Conservation (phyloP, 352 stramenopile species). For the Phytophthora syringae region DNA sequence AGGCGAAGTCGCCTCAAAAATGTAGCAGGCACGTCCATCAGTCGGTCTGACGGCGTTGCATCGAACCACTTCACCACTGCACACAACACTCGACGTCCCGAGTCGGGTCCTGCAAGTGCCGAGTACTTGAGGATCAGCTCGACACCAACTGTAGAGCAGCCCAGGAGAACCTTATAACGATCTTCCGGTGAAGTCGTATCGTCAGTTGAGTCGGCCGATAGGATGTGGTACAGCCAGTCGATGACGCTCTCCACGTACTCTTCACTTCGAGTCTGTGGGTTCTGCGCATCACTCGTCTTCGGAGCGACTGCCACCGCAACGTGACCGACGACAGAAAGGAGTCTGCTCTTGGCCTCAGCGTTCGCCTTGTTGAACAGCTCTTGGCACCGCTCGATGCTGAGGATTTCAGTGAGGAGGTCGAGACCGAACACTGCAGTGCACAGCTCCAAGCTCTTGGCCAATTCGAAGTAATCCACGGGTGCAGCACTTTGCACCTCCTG, state of each 20-base stretch:
- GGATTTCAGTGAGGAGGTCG: slow-evolving; percentile 15
- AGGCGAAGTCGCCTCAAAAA: slow-evolving; percentile 41
- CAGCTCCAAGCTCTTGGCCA: slow-evolving; percentile 39
- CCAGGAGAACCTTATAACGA: slow-evolving; percentile 17
- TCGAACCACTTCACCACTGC: slow-evolving; percentile 37
- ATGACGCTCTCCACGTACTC: slow-evolving; percentile 27
- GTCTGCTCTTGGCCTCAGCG: slow-evolving; percentile 7
- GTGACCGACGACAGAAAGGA: slow-evolving; percentile 21
- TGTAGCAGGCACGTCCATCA: slow-evolving; percentile 18
- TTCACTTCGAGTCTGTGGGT: not conserved
- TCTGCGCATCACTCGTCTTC: slow-evolving; percentile 6
- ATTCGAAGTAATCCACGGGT: slow-evolving; percentile 16
- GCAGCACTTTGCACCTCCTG: not conserved
- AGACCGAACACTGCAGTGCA: slow-evolving; percentile 24
- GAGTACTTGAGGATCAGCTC: slow-evolving; percentile 31
- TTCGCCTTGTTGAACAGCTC: slow-evolving; percentile 16
- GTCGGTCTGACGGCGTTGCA: slow-evolving; percentile 2
- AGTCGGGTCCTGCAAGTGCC: not conserved
- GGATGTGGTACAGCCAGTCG: slow-evolving; percentile 32
- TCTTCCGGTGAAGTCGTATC: slow-evolving; percentile 16
- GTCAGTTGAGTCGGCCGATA: slow-evolving; percentile 10
- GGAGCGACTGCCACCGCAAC: slow-evolving; percentile 15
- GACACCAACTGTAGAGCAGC: slow-evolving; percentile 20
- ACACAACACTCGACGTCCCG: slow-evolving; percentile 17
- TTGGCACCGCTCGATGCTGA: slow-evolving; percentile 31